Percentiles rank a stretch among this genome's conserved stretches.
These are phyloP conservation scores for Halophytophthora batemanensis DNA, from an alignment of 352 stramenopile genomes.

Conservation along the genomic window DNA sequence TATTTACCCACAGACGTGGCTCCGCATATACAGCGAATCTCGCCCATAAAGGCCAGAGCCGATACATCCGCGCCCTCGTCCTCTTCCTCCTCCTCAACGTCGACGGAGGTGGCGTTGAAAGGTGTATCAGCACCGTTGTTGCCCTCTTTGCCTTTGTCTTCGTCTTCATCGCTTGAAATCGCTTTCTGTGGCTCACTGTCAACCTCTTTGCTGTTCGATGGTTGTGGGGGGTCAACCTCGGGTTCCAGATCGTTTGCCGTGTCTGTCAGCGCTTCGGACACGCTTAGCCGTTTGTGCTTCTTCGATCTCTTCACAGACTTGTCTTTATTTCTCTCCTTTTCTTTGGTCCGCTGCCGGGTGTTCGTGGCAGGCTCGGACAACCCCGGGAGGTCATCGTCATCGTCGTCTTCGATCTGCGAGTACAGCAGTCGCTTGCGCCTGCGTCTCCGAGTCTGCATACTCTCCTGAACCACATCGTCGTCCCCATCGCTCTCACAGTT, in stretches of 20 bases:
- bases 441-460: constrained; percentile 11
- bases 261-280: constrained; percentile 1
- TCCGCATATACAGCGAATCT: constrained; percentile 62
- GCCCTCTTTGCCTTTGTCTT: neutral
- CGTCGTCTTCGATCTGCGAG: constrained; percentile 38
- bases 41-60: constrained; percentile 24
- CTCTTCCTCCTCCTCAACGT: constrained; percentile 11
- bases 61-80: constrained; percentile 20
- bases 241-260: constrained; percentile 8
- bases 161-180: neutral
- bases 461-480: neutral
- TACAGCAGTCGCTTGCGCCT: constrained; percentile 46
- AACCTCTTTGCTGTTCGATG: constrained; percentile 14
- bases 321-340: constrained; percentile 1
- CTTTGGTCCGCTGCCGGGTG: constrained; percentile 7
- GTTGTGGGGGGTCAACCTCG: constrained; percentile 21
- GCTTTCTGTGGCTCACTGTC: neutral
- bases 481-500: constrained; percentile 7
- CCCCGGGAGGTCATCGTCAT: constrained; percentile 37
- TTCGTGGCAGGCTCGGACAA: constrained; percentile 22
- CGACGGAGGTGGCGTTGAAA: neutral
- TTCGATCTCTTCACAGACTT: constrained; percentile 10
- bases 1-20: constrained; percentile 45
- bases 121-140: neutral
- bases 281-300: constrained; percentile 20